These are phyloP conservation scores for Letharia columbiana DNA, from an alignment of 495 filamentous ascomycete genomes.

Conservation along the genomic window DNA sequence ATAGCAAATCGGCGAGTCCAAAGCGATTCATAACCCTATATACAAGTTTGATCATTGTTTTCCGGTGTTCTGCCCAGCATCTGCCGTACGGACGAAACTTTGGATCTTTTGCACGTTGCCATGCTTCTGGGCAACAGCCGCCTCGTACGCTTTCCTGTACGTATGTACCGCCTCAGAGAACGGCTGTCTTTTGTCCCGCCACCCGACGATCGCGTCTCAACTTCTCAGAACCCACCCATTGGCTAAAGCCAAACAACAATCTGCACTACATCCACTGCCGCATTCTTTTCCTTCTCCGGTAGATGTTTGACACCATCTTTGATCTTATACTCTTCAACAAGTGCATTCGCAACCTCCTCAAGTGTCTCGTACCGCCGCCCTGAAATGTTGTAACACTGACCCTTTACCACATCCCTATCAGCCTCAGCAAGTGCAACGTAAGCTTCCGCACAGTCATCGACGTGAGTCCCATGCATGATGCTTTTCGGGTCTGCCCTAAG, in stretches of 20 bases:
- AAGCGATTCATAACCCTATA: no score
- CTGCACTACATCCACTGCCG: conserved; percentile 8
- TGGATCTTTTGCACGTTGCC: conserved; percentile 7
- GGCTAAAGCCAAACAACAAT: conserved; percentile 30
- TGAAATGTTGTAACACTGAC: conserved; percentile 37
- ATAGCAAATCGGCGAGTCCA: no score
- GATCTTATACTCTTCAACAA: conserved; percentile 31
- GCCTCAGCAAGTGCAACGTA: conserved; percentile 34
- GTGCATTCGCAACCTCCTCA: conserved; percentile 27
- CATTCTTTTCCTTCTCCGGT: background rate
- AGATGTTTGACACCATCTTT: conserved; percentile 21
- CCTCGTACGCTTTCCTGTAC: conserved; percentile 37
- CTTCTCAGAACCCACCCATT: conserved; percentile 37
- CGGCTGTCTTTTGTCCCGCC: conserved; percentile 31
- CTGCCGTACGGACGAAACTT: background rate
- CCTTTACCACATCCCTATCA: conserved; percentile 23
- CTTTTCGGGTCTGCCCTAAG: conserved; percentile 29
- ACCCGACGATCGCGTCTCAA: conserved; percentile 34
- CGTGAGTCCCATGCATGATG: conserved; percentile 35
- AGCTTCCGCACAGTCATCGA: conserved; percentile 40
- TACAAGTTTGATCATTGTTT: no score
- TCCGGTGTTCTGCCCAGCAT: background rate
- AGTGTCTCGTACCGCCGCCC: conserved; percentile 34
- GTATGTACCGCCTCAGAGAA: conserved; percentile 32
- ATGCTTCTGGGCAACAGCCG: conserved; percentile 18